Conservation (phyloP, 2,329 filamentous ascomycete species). For the Xylaria digitata region DNA sequence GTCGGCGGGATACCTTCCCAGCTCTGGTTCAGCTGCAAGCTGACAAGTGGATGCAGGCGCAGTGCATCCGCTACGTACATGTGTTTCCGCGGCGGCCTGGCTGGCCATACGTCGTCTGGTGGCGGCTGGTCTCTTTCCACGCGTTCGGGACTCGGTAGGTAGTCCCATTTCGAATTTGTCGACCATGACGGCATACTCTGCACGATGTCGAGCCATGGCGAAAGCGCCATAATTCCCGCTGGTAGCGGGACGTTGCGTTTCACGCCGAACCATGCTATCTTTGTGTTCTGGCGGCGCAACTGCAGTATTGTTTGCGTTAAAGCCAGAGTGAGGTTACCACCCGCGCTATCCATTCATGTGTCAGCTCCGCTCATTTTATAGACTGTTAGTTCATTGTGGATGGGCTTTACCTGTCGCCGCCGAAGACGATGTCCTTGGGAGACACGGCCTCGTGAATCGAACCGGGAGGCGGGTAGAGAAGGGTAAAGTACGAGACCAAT, state of each 20-base stretch:
- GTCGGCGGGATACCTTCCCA: constrained; percentile 75
- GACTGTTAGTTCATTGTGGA: neutral
- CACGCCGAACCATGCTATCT: constrained; percentile 70
- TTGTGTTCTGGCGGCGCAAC: constrained; percentile 60
- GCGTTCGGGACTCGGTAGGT: constrained; percentile 64
- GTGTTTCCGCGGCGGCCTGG: constrained; percentile 62
- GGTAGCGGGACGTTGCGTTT: constrained; percentile 72
- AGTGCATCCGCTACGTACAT: constrained; percentile 67
- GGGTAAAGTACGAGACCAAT: constrained; percentile 75
- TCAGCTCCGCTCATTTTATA: neutral
- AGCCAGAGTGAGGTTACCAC: constrained; percentile 75
- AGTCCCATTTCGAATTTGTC: constrained; percentile 68
- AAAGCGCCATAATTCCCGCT: constrained; percentile 70
- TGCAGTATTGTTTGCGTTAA: constrained; percentile 77
- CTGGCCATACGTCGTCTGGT: constrained; percentile 68
- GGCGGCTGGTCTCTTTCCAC: constrained; percentile 43
- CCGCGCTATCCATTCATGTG: constrained; percentile 64
- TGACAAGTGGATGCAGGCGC: constrained; percentile 74
- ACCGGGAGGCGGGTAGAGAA: constrained; percentile 76
- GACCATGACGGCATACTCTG: constrained; percentile 69
- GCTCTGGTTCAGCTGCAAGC: constrained; percentile 65
- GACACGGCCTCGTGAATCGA: constrained; percentile 74
- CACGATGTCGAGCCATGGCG: constrained; percentile 78
- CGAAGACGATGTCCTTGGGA: constrained; percentile 74
- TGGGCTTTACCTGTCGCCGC: constrained; percentile 70